Base-by-base conservation (phyloP, 495 filamentous ascomycete species). In the Neurospora hispaniola region DNA sequence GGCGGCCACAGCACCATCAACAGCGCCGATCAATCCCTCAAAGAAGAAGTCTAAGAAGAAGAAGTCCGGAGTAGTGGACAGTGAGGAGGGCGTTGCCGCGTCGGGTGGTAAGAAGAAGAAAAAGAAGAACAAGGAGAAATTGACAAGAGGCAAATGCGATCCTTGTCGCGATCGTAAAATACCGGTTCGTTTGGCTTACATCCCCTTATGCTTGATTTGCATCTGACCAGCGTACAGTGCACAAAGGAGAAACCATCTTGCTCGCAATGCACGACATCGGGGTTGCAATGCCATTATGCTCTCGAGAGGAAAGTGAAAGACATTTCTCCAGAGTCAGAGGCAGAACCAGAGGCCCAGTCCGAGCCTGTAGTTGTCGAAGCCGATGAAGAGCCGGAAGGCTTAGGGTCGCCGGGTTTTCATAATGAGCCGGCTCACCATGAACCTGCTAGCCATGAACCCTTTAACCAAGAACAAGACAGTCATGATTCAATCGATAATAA, bases 211-310 rank as follows among this genome's bases (percentile, higher is more conserved):
- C 42, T 70, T 54, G 23, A 40, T 14, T 54, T 42, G n/a, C 42
- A 14, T 7, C 44, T 73, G 73, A 74, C 78, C 14, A 38, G 12
- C n/a, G 2, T 68, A 6, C 41, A 85, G 82, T 86, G 84, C 72
- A 80, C 81, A 27, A 84, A 83, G 62, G 76, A 75, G 18, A 79
- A 79, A 70, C 83, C 84, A 23, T 75, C 70, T 14, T 86, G 83
- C 74, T 77, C 79, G 16, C 71, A 78, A 35, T 86, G 84, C 69
- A 18, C 76, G 66, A 72, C 74, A 1, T 70, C 76, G 3, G 78
- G 75, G 1, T 68, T 75, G 7, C 69, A 73, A 20, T 86, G 84
- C 66, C 38, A 79, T 46, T 86, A 86, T 71, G 70, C 79, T 9
- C 73, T 75, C 8, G 72, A 79, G 20, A 82, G 78, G 62, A 44